Evolutionary conservation across 1,139 yeast species (phyloP).

Genomic region (Magnusiomyces suaveolens): DNA sequence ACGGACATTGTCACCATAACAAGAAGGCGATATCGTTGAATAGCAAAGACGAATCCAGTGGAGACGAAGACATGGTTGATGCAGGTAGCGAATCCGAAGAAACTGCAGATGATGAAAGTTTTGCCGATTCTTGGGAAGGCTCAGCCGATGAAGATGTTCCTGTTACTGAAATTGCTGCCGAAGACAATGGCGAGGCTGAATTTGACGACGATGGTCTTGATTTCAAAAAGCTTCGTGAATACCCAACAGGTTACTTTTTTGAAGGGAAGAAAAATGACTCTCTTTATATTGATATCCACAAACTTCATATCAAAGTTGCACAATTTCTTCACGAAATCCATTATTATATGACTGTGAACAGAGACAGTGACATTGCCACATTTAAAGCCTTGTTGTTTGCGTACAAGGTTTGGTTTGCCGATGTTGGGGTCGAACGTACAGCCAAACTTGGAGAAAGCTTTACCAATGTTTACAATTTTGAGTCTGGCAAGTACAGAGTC

Average conservation of each 20-base stretch:
- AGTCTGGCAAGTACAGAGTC: slow-evolving; percentile 40
- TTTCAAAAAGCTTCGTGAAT: slow-evolving; percentile 27
- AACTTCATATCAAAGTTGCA: slow-evolving; percentile 55
- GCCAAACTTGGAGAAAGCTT: slow-evolving; percentile 47
- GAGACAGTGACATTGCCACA: slow-evolving; percentile 60
- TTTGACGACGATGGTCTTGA: slow-evolving; percentile 30
- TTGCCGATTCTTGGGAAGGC: slow-evolving; percentile 6
- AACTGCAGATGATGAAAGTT: slow-evolving; percentile 11
- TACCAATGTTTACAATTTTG: slow-evolving; percentile 38
- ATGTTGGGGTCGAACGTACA: slow-evolving; percentile 67
- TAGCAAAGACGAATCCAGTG: slow-evolving; percentile 8
- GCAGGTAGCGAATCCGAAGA: slow-evolving; percentile 11
- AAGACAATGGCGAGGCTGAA: slow-evolving; percentile 29
- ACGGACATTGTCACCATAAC: slow-evolving; percentile 1
- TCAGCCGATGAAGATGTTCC: slow-evolving; percentile 19
- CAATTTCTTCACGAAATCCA: slow-evolving; percentile 53
- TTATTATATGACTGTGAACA: slow-evolving; percentile 40
- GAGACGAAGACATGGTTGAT: slow-evolving; percentile 12
- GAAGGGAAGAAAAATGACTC: slow-evolving; percentile 35
- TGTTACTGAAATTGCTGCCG: slow-evolving; percentile 34
- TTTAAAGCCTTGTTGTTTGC: slow-evolving; percentile 59
- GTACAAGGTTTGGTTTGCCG: slow-evolving; percentile 71
- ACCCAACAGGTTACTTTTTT: slow-evolving; percentile 41
- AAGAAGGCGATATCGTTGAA: neutral
- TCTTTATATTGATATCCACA: slow-evolving; percentile 52